These are phyloP conservation scores for Arthrobotrys sinensis DNA, from an alignment of 2,329 filamentous ascomycete species.

Conservation along the genomic window DNA sequence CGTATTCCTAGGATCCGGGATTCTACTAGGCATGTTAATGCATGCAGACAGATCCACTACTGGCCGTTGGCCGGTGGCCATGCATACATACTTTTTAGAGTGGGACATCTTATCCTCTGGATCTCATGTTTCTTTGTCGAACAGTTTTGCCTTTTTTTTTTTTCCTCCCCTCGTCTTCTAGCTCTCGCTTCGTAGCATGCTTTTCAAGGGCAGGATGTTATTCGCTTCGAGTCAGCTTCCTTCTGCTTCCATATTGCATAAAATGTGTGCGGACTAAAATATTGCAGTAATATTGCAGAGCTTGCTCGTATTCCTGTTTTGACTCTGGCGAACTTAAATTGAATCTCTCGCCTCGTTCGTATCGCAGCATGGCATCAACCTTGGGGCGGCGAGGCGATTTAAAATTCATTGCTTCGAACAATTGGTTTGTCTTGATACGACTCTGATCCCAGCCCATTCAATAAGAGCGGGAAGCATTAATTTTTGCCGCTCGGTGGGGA, in stretches of 20 bases:
- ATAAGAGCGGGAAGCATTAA: slow-evolving; percentile 7
- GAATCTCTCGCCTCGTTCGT: slow-evolving; percentile 13
- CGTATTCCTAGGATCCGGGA: slow-evolving; percentile 45
- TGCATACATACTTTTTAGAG: too few relatives aligned
- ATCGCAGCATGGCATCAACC: not conserved
- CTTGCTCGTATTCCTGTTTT: slow-evolving; percentile 41
- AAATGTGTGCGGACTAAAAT: slow-evolving; percentile 36
- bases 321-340: not conserved
- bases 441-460: not conserved
- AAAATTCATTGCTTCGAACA: not conserved
- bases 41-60: slow-evolving; percentile 53
- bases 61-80: slow-evolving; percentile 23
- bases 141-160: slow-evolving; percentile 22
- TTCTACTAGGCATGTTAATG: slow-evolving; percentile 37
- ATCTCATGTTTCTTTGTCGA: slow-evolving; percentile 29
- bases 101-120: slow-evolving; percentile 25
- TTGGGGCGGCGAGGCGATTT: not conserved
- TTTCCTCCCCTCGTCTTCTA: not conserved
- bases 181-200: slow-evolving; percentile 48
- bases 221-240: slow-evolving; percentile 43
- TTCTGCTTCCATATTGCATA: slow-evolving; percentile 20
- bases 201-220: slow-evolving; percentile 50
- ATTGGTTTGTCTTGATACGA: slow-evolving; percentile 5
- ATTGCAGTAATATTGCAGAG: slow-evolving; percentile 42
- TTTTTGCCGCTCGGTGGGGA: slow-evolving; percentile 14